Conservation (phyloP, 495 filamentous ascomycete genomes). For the Neurospora africana region DNA sequence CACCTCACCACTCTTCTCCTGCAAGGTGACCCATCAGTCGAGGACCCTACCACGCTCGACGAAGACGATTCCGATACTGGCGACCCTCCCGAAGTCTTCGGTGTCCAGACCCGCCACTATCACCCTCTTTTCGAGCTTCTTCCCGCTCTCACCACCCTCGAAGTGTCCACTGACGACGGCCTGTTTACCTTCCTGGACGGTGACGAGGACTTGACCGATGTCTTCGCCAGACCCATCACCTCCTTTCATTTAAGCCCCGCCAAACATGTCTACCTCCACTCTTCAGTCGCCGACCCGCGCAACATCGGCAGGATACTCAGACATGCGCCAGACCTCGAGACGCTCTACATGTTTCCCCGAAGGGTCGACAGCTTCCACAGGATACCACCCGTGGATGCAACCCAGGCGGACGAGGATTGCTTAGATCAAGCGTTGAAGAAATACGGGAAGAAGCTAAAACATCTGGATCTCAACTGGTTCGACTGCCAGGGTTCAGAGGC, state of each 20-base stretch:
- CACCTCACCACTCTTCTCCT: constrained; percentile 8
- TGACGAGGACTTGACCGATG: not conserved
- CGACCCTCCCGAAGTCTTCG: constrained; percentile 13
- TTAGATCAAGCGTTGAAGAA: constrained; percentile 15
- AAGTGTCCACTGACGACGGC: constrained; percentile 22
- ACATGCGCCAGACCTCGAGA: constrained; percentile 20
- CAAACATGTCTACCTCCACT: constrained; percentile 22
- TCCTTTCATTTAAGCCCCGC: constrained; percentile 1
- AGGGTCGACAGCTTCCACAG: not conserved
- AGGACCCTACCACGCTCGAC: constrained; percentile 12
- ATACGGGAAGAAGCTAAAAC: constrained; percentile 16
- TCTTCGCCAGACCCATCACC: not conserved
- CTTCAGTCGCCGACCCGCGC: constrained; percentile 15
- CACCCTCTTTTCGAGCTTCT: constrained; percentile 6
- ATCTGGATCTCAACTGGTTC: constrained; percentile 21
- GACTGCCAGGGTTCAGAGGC: constrained; percentile 9
- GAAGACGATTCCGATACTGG: constrained; percentile 14
- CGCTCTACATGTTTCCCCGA: constrained; percentile 22
- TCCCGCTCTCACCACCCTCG: constrained; percentile 19
- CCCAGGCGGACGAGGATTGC: constrained; percentile 9
- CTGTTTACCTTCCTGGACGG: constrained; percentile 2
- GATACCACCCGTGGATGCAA: not conserved
- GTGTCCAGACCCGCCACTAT: constrained; percentile 14
- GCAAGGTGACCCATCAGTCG: constrained; percentile 10
- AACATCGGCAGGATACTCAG: constrained; percentile 16